Evolutionary conservation across 1,139 yeast genomes (phyloP), one percentile per base, ranked within the genome.

Genomic region (Pichia sp.): DNA sequence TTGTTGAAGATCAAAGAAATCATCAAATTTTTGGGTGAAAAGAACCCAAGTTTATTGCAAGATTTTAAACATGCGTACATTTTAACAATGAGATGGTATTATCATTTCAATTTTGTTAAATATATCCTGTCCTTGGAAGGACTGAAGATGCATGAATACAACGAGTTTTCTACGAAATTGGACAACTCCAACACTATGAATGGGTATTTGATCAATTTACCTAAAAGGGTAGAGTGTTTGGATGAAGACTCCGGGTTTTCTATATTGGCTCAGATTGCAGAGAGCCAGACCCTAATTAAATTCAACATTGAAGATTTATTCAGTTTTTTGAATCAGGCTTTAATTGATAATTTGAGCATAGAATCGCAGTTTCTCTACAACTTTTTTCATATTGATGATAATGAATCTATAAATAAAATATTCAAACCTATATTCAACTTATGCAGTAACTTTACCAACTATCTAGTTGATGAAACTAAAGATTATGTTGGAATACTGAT

Each of bases 61-160:
- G 95, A 87, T 55, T 70, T 92, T 39, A 74, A 79, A 49, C 73
- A 76, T 55, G 97, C 97, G 0, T 92, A 92, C 60, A 67, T 81
- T 10, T 81, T 79, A 57, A 90, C 97, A 2, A 88, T 90, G 87
- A 72, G 76, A 56, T 92, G 98, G 98, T 92, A 92, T 65, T 92
- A 92, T 60, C 72, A 73, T 48, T 74, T 84, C 44, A 76, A 85
- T 53, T 90, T 92, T 59, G 80, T 83, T 28, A 79, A 92, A 54
- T 92, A 90, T 62, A 66, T 83, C 43, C 77, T 83, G 53, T 81
- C 95, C 1, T 66, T 92, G 47, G 85, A 86, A 50, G 79, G 79
- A 50, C 64, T 85, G 48, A 75, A 64, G 27, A 34, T 58, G 7
- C 44, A 69, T 5, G 72, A 44, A 11, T 40, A 37, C 27, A 46